Evolutionary conservation across 345 rosid genomes (phyloP).

Genomic region (Abelmoschus esculentus): DNA sequence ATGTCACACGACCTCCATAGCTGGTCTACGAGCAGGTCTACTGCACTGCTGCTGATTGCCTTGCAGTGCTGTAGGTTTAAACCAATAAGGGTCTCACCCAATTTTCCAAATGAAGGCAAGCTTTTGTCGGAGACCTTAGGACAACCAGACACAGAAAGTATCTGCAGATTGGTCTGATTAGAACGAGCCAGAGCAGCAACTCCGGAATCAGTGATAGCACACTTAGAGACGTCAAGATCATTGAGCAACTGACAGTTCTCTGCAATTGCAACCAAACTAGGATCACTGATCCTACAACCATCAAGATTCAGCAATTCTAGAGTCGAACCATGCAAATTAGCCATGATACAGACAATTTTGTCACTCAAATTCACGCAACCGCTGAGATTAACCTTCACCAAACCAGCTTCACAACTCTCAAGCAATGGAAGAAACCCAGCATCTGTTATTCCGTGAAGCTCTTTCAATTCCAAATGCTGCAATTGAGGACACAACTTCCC

Average conservation of each 20-base stretch:
- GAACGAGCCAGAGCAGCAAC: conserved; percentile 47
- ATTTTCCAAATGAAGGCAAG: conserved; percentile 38
- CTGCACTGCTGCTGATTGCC: conserved; percentile 42
- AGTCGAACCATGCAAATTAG: conserved; percentile 53
- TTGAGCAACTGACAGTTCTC: conserved; percentile 57
- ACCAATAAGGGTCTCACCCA: conserved; percentile 68
- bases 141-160: conserved; percentile 72
- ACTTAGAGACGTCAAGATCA: conserved; percentile 72
- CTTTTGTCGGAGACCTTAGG: conserved; percentile 55
- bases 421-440: conserved; percentile 56
- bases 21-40: conserved; percentile 50
- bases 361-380: conserved; percentile 75
- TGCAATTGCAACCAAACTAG: conserved; percentile 54
- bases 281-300: conserved; percentile 69
- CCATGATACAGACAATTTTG: conserved; percentile 42
- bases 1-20: conserved; percentile 72
- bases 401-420: conserved; percentile 50
- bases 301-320: conserved; percentile 71
- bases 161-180: conserved; percentile 53
- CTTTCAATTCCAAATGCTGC: conserved; percentile 55
- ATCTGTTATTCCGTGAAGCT: conserved; percentile 67
- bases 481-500: conserved; percentile 68
- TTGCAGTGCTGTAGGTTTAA: conserved; percentile 78
- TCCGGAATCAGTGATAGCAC: conserved; percentile 62
- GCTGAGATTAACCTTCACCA: conserved; percentile 68